Evolutionary conservation across 2,329 filamentous ascomycete species (phyloP).

Genomic region (Pseudocercospora macadamiae): DNA sequence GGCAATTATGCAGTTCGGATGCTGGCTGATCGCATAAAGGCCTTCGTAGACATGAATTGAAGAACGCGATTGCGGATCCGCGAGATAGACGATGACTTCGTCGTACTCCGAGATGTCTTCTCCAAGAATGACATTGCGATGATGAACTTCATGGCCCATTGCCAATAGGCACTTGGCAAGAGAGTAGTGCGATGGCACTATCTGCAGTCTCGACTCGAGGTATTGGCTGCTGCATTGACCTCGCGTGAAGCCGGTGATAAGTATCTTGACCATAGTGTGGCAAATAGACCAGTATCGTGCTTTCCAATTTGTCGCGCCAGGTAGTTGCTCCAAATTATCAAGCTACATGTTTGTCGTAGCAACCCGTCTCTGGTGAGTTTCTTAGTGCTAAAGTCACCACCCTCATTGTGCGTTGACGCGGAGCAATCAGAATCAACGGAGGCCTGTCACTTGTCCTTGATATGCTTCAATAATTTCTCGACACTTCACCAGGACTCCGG

Average conservation of each 20-base stretch:
- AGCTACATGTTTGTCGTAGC: no score
- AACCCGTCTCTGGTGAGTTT: no score
- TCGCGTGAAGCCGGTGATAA: conserved; percentile 12
- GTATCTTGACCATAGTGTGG: no score
- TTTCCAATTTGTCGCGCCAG: no score
- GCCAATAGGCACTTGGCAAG: conserved; percentile 12
- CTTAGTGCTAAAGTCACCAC: no score
- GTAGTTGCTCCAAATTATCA: no score
- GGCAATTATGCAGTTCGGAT: conserved; percentile 10
- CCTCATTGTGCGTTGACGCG: no score
- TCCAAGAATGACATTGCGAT: conserved; percentile 1
- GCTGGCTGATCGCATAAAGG: conserved; percentile 3
- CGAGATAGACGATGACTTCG: conserved; percentile 9
- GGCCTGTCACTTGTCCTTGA: no score
- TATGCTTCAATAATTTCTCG: conserved; percentile 82
- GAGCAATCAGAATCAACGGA: no score
- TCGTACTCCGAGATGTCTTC: conserved; percentile 7
- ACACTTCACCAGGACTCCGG: conserved; percentile 75
- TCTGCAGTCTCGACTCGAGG: conserved; percentile 5
- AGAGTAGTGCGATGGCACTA: conserved; percentile 14
- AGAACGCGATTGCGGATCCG: neutral
- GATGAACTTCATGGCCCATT: conserved; percentile 10
- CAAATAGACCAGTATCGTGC: no score
- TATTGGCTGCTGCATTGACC: conserved; percentile 7
- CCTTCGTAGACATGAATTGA: neutral